Evolutionary conservation across 2,329 filamentous ascomycete genomes (phyloP).

Genomic region (Pseudogymnoascus sp.): DNA sequence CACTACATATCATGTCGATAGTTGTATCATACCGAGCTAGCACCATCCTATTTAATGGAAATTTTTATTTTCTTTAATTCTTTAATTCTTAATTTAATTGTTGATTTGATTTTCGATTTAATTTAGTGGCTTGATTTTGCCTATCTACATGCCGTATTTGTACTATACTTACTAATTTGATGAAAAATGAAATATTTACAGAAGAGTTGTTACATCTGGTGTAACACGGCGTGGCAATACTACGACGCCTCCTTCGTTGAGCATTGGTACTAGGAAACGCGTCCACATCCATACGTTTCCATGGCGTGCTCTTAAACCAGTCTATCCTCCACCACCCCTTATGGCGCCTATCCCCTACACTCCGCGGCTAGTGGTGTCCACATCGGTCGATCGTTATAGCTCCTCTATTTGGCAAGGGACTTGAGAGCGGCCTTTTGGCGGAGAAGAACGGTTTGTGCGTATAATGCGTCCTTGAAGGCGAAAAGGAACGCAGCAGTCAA

Average conservation of each 20-base stretch:
- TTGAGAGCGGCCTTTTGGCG: constrained; percentile 33
- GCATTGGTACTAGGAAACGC: neutral
- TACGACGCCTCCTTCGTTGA: neutral
- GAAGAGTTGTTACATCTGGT: neutral
- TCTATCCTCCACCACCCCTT: neutral
- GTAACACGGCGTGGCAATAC: neutral
- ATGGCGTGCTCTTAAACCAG: neutral
- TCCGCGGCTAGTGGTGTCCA: no score
- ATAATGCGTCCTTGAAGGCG: constrained; percentile 95
- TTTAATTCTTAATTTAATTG: no score
- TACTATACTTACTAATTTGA: constrained; percentile 7
- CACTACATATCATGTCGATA: constrained; percentile 9
- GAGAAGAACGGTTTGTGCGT: constrained; percentile 68
- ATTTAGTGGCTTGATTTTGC: neutral
- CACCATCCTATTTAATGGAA: constrained; percentile 5
- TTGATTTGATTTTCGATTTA: constrained; percentile 2
- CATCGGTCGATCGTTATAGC: neutral
- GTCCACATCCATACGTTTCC: neutral
- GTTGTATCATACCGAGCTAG: constrained; percentile 7
- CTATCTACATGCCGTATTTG: neutral
- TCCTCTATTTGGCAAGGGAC: constrained; percentile 8
- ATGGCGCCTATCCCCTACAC: neutral
- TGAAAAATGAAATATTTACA: constrained; percentile 14
- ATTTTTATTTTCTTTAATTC: constrained; percentile 6
- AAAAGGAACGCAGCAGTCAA: constrained; percentile 94